These are phyloP conservation scores for Gaeumannomyces tritici DNA, from an alignment of 2,329 filamentous ascomycete genomes.

Conservation along the genomic window DNA sequence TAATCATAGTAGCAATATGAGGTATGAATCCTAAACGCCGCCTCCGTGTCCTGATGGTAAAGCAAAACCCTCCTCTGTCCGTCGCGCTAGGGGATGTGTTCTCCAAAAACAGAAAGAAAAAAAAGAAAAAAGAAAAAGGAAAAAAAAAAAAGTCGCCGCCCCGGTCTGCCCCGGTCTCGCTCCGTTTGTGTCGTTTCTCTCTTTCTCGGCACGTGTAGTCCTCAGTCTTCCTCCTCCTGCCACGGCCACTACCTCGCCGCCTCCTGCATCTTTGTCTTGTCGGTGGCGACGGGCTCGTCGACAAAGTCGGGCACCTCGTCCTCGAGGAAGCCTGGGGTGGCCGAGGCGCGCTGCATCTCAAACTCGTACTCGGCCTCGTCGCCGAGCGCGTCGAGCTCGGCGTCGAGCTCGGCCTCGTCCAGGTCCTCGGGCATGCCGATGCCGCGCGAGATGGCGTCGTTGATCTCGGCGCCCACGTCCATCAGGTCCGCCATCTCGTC, in stretches of 20 bases:
- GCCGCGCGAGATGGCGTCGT: constrained; percentile 81
- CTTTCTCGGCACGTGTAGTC: too few species aligned
- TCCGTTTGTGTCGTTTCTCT: too few species aligned
- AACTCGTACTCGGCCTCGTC: constrained; percentile 87
- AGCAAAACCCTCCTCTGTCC: neutral
- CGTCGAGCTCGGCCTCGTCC: constrained; percentile 91
- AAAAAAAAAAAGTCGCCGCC: neutral
- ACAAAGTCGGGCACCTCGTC: constrained; percentile 90
- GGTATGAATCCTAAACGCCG: neutral
- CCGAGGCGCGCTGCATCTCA: constrained; percentile 43
- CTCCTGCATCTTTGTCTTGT: constrained; percentile 71
- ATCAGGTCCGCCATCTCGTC: constrained; percentile 98
- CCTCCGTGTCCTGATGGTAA: neutral
- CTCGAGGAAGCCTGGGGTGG: constrained; percentile 76
- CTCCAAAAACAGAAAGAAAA: neutral
- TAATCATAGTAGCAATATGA: neutral
- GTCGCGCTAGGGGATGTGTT: neutral
- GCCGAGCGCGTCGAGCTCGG: constrained; percentile 87
- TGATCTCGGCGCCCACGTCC: constrained; percentile 96
- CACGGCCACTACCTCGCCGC: constrained; percentile 44
- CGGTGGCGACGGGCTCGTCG: constrained; percentile 72
- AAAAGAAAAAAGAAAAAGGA: too few species aligned
- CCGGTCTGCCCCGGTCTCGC: too few species aligned
- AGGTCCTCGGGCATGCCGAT: constrained; percentile 97
- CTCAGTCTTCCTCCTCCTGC: neutral